Evolutionary conservation across 352 stramenopile species (phyloP), one percentile per base, ranked within the genome.

Genomic region (Lagenidium sp.): DNA sequence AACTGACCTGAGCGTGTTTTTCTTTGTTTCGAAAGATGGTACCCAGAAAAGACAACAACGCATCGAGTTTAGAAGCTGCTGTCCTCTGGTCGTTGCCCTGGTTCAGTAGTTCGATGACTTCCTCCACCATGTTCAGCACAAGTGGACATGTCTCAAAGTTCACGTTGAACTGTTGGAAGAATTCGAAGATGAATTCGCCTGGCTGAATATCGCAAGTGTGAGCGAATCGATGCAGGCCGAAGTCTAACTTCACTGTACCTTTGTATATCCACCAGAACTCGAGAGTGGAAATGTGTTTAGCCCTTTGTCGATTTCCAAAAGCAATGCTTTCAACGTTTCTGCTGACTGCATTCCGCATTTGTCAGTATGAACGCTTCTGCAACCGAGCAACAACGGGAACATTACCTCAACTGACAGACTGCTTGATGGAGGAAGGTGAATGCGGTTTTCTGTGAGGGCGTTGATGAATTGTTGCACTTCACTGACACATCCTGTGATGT

Each of bases 401-500:
- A 38, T 16, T 60, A 86, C 76, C 70, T 92, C 79, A 6, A 68
- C 41, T 0, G 71, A 84, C 18, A 92, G 43, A 24, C 63, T 73
- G 37, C 65, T 89, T 6, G 53, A 57, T 11, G 53, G 53, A 23
- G 54, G 53, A 7, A 91, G 55, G 12, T 61, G 57, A 19, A 91
- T 65, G 12, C 61, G 73, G 24, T 82, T 68, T 12, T 83, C 79
- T 11, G 48, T 69, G 7, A 91, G 53, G 13, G 60, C 76, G 22
- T 65, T 67, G 19, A 88, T 79, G 36, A 92, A 94, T 36, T 86
- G 74, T 30, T 96, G 65, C 21, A 98, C 78, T 68, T 99, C 96
- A 5, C 66, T 53, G 15, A 98, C 87, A 28, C 91, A 97, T 20
- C 82, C 87, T n/a, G 78, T 77, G 38, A 99, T 88, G 50, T 98